These are phyloP conservation scores for Monoraphidium neglectum DNA, from an alignment of 139 green algal species.

Conservation along the genomic window DNA sequence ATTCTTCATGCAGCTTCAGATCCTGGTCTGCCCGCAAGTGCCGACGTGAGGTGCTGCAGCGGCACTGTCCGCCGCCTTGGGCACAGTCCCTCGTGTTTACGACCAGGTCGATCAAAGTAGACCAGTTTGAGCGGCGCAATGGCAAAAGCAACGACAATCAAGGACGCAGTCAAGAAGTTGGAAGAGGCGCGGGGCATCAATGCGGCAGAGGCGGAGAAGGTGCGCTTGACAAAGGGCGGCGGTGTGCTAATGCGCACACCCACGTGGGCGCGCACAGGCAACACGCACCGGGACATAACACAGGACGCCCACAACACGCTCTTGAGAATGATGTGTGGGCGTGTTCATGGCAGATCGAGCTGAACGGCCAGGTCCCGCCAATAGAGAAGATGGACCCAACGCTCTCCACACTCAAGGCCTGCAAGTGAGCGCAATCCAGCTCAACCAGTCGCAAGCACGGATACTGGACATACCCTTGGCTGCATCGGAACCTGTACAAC, in stretches of 20 bases:
- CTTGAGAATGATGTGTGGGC: not conserved
- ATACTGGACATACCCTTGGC: too few species aligned
- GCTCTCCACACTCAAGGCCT: slow-evolving; percentile 81
- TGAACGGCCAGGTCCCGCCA: slow-evolving; percentile 78
- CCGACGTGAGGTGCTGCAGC: too few species aligned
- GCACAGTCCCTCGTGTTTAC: too few species aligned
- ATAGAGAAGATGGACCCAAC: slow-evolving; percentile 94
- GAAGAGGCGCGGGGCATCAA: slow-evolving; percentile 64
- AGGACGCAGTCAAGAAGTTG: slow-evolving; percentile 86
- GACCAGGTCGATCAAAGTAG: too few species aligned
- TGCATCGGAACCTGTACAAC: too few species aligned
- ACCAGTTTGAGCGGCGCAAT: too few species aligned
- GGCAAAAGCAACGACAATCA: slow-evolving; percentile 72
- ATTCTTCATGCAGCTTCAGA: too few species aligned
- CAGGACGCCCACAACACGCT: not conserved
- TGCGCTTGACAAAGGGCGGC: slow-evolving; percentile 11
- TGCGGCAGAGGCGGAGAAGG: slow-evolving; percentile 74
- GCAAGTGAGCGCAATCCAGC: slow-evolving; percentile 71
- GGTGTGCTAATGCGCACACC: not conserved
- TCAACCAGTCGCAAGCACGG: too few species aligned
- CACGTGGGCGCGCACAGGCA: not conserved
- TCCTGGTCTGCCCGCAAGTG: too few species aligned
- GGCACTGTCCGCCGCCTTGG: too few species aligned
- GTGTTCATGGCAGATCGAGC: slow-evolving; percentile 78
- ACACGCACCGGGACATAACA: not conserved